A percentile compares a stretch with the other conserved stretches of the same genome.
Conservation (phyloP, 1,284 basidiomycete species). For the Mycosarcoma mackinlayi region DNA sequence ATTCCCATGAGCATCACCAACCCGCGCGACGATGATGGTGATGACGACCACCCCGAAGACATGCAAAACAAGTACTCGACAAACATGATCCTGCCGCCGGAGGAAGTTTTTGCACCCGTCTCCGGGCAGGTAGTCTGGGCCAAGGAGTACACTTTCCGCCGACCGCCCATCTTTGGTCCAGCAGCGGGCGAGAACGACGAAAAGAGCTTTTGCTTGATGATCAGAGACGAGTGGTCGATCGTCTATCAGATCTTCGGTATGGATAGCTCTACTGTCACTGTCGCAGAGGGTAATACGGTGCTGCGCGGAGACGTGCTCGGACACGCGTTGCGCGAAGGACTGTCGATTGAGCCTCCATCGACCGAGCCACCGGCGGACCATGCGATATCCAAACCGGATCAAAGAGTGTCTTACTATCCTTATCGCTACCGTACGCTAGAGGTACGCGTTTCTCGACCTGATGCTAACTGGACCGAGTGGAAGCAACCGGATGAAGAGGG, state of each 20-base stretch:
- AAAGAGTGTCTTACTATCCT: constrained; percentile 47
- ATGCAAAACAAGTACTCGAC: constrained; percentile 1
- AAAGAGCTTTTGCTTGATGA: constrained; percentile 48
- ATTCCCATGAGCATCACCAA: constrained; percentile 44
- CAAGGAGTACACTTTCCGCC: constrained; percentile 27
- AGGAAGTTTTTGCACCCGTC: constrained; percentile 55
- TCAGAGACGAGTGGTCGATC: constrained; percentile 60
- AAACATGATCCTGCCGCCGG: constrained; percentile 32
- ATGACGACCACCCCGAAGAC: constrained; percentile 14
- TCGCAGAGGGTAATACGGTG: constrained; percentile 45
- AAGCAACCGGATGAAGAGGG: constrained; percentile 41
- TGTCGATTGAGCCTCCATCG: constrained; percentile 36
- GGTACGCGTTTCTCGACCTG: constrained; percentile 56
- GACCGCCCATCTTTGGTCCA: constrained; percentile 47
- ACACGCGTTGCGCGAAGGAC: constrained; percentile 29
- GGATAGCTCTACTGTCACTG: constrained; percentile 18
- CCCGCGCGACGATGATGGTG: constrained; percentile 25
- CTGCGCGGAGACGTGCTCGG: constrained; percentile 51
- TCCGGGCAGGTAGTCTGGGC: constrained; percentile 59
- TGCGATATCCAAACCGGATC: constrained; percentile 22
- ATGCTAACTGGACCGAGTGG: constrained; percentile 46
- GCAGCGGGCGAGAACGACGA: constrained; percentile 55
- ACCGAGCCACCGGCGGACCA: constrained; percentile 53
- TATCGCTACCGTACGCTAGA: constrained; percentile 53
- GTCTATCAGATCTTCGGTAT: constrained; percentile 61